These are phyloP conservation scores for Musa balbisiana DNA, from an alignment of 202 grass and related monocot species.

Conservation along the genomic window DNA sequence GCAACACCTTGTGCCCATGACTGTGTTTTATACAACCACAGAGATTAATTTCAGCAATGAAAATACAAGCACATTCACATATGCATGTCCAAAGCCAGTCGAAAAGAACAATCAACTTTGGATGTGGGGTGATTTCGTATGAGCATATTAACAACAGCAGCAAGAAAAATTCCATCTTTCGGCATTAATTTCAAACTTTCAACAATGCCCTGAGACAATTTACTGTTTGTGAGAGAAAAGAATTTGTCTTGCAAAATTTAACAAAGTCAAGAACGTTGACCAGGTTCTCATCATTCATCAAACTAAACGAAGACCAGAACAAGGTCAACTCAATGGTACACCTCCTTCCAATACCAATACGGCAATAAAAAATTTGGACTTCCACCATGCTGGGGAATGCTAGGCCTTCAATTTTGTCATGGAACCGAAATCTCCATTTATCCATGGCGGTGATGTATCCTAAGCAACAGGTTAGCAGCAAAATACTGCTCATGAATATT, in stretches of 20 bases:
- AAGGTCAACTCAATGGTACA: neutral
- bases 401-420: neutral
- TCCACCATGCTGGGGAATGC: neutral
- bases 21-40: no score
- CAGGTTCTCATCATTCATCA: slow-evolving; percentile 15
- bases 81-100: no score
- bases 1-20: no score
- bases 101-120: no score
- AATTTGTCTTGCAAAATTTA: neutral
- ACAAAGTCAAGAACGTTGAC: neutral
- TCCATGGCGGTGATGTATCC: neutral
- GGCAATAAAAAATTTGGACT: neutral
- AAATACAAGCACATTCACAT: no score
- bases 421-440: neutral
- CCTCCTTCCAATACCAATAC: neutral
- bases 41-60: no score
- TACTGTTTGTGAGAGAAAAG: no score
- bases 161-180: no score
- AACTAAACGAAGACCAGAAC: neutral
- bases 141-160: no score
- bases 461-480: neutral
- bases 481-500: neutral
- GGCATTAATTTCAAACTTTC: no score
- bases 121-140: no score
- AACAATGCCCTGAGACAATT: no score